Evolutionary conservation across 805 yeast species (phyloP).

Genomic region (Ogataea ramenticola): DNA sequence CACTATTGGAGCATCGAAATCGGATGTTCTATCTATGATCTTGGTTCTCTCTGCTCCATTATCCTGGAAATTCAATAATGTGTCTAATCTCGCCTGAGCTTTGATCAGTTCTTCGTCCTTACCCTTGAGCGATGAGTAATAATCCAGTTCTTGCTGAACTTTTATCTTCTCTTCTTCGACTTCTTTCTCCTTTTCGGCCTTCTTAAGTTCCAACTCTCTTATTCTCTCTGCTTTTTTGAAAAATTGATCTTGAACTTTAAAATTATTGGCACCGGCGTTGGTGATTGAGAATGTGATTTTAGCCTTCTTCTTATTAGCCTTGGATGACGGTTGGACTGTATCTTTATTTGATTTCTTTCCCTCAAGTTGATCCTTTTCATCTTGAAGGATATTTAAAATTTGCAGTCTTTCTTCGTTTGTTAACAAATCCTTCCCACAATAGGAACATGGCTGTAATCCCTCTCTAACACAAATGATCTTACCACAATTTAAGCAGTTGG

Average conservation of each 20-base stretch:
- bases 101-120: slow-evolving; percentile 51
- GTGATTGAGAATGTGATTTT: slow-evolving; percentile 48
- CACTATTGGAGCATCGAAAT: slow-evolving; percentile 54
- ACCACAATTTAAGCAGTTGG: slow-evolving; percentile 92
- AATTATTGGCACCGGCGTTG: slow-evolving; percentile 57
- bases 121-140: slow-evolving; percentile 30
- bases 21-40: slow-evolving; percentile 90
- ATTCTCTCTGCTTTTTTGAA: slow-evolving; percentile 53
- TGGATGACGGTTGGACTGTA: slow-evolving; percentile 10
- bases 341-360: slow-evolving; percentile 17
- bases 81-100: slow-evolving; percentile 73
- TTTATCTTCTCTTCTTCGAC: slow-evolving; percentile 31
- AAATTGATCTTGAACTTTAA: slow-evolving; percentile 60
- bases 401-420: slow-evolving; percentile 52
- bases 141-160: slow-evolving; percentile 37
- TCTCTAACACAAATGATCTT: slow-evolving; percentile 86
- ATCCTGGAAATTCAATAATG: slow-evolving; percentile 71
- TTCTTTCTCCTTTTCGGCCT: slow-evolving; percentile 28
- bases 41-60: slow-evolving; percentile 85
- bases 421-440: slow-evolving; percentile 65
- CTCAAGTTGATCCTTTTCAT: slow-evolving; percentile 43
- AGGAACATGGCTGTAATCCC: slow-evolving; percentile 86
- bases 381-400: slow-evolving; percentile 43
- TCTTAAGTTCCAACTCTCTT: slow-evolving; percentile 26
- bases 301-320: slow-evolving; percentile 28